Conservation (phyloP, 2,329 filamentous ascomycete genomes). For the Sporothrix brunneoviolacea region DNA sequence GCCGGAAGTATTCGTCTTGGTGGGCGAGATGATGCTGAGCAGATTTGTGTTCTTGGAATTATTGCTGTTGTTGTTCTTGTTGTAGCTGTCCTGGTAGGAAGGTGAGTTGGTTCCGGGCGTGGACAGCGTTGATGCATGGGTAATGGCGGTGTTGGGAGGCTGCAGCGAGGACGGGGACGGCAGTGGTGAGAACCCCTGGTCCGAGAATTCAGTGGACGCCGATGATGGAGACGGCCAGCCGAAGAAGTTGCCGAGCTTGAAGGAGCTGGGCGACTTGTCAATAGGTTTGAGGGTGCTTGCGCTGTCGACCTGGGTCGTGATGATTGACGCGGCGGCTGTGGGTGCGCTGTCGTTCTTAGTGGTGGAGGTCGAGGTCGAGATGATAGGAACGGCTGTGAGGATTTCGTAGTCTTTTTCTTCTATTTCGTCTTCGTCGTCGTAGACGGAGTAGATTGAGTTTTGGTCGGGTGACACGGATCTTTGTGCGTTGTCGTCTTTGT, state of each 20-base stretch:
- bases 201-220: constrained; percentile 45
- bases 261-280: constrained; percentile 46
- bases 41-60: constrained; percentile 8
- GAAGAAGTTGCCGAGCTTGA: constrained; percentile 47
- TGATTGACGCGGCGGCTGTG: background rate
- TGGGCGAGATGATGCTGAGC: constrained; percentile 8
- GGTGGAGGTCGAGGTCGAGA: constrained; percentile 3
- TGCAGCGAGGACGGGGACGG: constrained; percentile 37
- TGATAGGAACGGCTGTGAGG: constrained; percentile 7
- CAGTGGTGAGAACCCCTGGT: constrained; percentile 38
- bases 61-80: background rate
- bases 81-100: constrained; percentile 22
- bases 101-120: constrained; percentile 27
- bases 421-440: background rate
- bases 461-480: constrained; percentile 8
- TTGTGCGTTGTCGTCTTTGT: constrained; percentile 27
- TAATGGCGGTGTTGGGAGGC: constrained; percentile 23
- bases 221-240: constrained; percentile 44
- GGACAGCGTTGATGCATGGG: constrained; percentile 37
- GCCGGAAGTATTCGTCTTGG: constrained; percentile 29
- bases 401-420: constrained; percentile 8
- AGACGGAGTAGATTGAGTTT: constrained; percentile 2
- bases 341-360: background rate
- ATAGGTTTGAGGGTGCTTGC: constrained; percentile 25
- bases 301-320: constrained; percentile 6